Evolutionary conservation across 1,284 basidiomycete species (phyloP).

Genomic region (Singerocomus rubriflavus): DNA sequence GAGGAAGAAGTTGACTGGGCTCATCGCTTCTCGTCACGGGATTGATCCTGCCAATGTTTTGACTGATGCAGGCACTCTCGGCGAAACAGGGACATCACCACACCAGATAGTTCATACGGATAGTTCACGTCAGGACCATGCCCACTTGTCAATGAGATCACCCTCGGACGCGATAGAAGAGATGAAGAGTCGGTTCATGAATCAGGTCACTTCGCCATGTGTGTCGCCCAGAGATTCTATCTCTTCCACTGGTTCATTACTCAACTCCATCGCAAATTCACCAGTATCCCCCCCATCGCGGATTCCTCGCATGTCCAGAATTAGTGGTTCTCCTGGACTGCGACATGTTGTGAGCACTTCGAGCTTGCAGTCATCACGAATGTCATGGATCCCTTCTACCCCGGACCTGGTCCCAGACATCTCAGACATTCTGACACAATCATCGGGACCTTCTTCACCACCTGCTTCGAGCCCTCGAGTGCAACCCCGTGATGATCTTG

Average conservation of each 20-base stretch:
- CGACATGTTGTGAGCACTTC: slow-evolving; percentile 30
- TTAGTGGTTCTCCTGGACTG: slow-evolving; percentile 27
- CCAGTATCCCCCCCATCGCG: slow-evolving; percentile 24
- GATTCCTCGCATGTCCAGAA: slow-evolving; percentile 30
- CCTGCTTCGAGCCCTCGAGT: slow-evolving; percentile 37
- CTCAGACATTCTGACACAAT: slow-evolving; percentile 55
- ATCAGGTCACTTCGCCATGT: slow-evolving; percentile 32
- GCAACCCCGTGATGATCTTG: slow-evolving; percentile 13
- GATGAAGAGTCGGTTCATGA: slow-evolving; percentile 60
- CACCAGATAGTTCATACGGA: slow-evolving; percentile 6
- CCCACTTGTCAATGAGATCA: slow-evolving; percentile 31
- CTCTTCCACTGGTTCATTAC: slow-evolving; percentile 13
- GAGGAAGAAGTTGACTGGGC: slow-evolving; percentile 20
- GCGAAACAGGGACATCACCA: slow-evolving; percentile 3
- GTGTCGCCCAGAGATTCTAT: slow-evolving; percentile 21
- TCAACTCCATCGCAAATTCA: slow-evolving; percentile 12
- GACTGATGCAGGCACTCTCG: slow-evolving; percentile 2
- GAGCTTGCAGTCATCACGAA: slow-evolving; percentile 29
- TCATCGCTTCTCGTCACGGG: slow-evolving; percentile 4
- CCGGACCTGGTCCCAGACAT: slow-evolving; percentile 62
- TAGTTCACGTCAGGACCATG: slow-evolving; percentile 14
- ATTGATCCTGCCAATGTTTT: slow-evolving; percentile 4
- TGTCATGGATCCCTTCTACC: slow-evolving; percentile 42
- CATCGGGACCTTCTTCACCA: slow-evolving; percentile 57
- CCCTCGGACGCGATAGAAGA: slow-evolving; percentile 56